Evolutionary conservation across 2,329 filamentous ascomycete genomes (phyloP).

Genomic region (Aspergillus vadensis): DNA sequence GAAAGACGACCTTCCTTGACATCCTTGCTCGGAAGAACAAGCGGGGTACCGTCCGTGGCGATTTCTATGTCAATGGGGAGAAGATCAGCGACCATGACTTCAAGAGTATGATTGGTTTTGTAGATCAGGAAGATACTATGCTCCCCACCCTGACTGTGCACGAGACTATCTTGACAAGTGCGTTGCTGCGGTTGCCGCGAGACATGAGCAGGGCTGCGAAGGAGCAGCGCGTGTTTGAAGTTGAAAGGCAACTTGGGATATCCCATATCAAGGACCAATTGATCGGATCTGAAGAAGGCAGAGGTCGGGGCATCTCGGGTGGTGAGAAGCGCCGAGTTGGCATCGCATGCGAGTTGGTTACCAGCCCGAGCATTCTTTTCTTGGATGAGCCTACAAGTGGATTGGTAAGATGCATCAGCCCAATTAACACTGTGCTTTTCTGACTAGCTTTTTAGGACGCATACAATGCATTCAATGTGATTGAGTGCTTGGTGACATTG

Average conservation of each 20-base stretch:
- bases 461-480: slow-evolving; percentile 96
- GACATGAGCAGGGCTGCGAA: slow-evolving; percentile 89
- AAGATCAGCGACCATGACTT: slow-evolving; percentile 83
- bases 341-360: slow-evolving; percentile 96
- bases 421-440: not conserved
- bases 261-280: slow-evolving; percentile 90
- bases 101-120: slow-evolving; percentile 90
- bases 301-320: slow-evolving; percentile 91
- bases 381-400: slow-evolving; percentile 96
- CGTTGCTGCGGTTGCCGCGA: slow-evolving; percentile 83
- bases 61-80: slow-evolving; percentile 93
- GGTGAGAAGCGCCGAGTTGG: slow-evolving; percentile 95
- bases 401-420: slow-evolving; percentile 48
- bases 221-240: slow-evolving; percentile 85
- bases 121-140: slow-evolving; percentile 98
- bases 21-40: slow-evolving; percentile 98
- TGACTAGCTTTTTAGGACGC: slow-evolving; percentile 61
- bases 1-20: slow-evolving; percentile 96
- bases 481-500: slow-evolving; percentile 91
- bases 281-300: slow-evolving; percentile 94
- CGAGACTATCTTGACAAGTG: slow-evolving; percentile 94
- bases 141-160: slow-evolving; percentile 94
- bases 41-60: slow-evolving; percentile 72
- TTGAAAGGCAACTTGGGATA: slow-evolving; percentile 94
- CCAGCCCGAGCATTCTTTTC: slow-evolving; percentile 94